phyloP scores from a whole-genome alignment of 352 stramenopile species.

The Phytophthora citricola region DNA sequence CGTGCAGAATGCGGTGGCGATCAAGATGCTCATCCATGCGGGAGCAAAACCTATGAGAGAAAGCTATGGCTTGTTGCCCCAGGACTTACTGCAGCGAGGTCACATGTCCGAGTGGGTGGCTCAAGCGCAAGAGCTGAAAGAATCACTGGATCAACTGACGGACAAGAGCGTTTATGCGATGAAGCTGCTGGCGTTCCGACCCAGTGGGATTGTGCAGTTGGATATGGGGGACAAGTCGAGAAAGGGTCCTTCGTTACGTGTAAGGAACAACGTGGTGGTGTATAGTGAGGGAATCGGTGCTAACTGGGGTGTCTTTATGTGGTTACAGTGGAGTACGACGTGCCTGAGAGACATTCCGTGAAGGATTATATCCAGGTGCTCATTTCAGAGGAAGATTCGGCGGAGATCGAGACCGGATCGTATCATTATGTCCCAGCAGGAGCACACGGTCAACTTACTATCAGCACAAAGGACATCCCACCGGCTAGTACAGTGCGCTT shows the following conservation, averaged over 20 bases:
- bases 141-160: conserved; percentile 71
- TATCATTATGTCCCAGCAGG: conserved; percentile 78
- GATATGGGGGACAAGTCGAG: conserved; percentile 87
- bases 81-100: conserved; percentile 77
- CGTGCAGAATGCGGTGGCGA: conserved; percentile 73
- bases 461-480: conserved; percentile 76
- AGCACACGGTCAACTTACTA: conserved; percentile 73
- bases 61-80: conserved; percentile 73
- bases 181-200: conserved; percentile 79
- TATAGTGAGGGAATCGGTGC: conserved; percentile 2
- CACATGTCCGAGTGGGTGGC: conserved; percentile 75
- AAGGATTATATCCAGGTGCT: conserved; percentile 91
- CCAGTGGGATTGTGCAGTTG: conserved; percentile 84
- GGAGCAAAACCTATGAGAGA: conserved; percentile 75
- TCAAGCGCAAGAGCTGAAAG: conserved; percentile 78
- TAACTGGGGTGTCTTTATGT: conserved; percentile 4
- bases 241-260: conserved; percentile 85
- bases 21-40: conserved; percentile 79
- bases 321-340: conserved; percentile 76
- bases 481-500: conserved; percentile 79
- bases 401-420: conserved; percentile 77
- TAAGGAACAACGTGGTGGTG: conserved; percentile 30
- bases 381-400: conserved; percentile 74
- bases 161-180: conserved; percentile 71
- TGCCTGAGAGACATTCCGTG: conserved; percentile 78